phyloP scores from a whole-genome alignment of 2,329 filamentous ascomycete species.

The Alternaria ethzedia region DNA sequence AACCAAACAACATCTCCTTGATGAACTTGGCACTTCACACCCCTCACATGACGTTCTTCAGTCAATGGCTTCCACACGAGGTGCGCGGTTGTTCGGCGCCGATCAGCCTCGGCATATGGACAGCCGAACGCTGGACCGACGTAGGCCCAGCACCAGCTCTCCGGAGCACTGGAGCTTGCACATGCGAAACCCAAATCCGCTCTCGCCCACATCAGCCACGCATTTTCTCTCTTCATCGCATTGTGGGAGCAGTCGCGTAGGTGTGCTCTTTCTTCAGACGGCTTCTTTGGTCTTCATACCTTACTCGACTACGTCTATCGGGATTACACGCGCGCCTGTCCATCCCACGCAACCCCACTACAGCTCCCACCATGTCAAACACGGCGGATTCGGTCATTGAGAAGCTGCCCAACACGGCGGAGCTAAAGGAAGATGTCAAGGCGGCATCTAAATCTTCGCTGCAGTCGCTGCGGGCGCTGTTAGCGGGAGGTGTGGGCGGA shows the following conservation, averaged over 20 bases:
- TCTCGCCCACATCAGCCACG: slow-evolving; percentile 15
- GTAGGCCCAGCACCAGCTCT: slow-evolving; percentile 28
- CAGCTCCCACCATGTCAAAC: slow-evolving; percentile 29
- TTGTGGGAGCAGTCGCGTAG: not conserved
- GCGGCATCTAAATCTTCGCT: slow-evolving; percentile 61
- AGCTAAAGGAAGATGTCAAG: slow-evolving; percentile 61
- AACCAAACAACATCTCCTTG: not conserved
- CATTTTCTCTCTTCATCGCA: slow-evolving; percentile 7
- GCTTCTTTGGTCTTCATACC: not conserved
- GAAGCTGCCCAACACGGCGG: slow-evolving; percentile 47
- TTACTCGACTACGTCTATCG: not conserved
- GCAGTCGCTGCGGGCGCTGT: slow-evolving; percentile 78
- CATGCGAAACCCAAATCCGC: slow-evolving; percentile 29
- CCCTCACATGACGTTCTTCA: not conserved
- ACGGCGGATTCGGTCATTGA: slow-evolving; percentile 33
- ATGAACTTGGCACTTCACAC: not conserved
- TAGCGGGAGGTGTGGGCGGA: slow-evolving; percentile 89
- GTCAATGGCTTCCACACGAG: not conserved
- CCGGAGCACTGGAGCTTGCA: slow-evolving; percentile 37
- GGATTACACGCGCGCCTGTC: not conserved
- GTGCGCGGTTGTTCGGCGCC: slow-evolving; percentile 13
- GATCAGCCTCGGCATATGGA: slow-evolving; percentile 30
- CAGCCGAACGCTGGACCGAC: slow-evolving; percentile 29
- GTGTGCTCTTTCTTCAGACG: not conserved
- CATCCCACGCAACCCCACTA: slow-evolving; percentile 4